A percentile compares a stretch with the other conserved stretches of the same genome.
Evolutionary conservation across 1,284 basidiomycete species (phyloP).

Genomic region (Cutaneotrichosporon daszewskae): DNA sequence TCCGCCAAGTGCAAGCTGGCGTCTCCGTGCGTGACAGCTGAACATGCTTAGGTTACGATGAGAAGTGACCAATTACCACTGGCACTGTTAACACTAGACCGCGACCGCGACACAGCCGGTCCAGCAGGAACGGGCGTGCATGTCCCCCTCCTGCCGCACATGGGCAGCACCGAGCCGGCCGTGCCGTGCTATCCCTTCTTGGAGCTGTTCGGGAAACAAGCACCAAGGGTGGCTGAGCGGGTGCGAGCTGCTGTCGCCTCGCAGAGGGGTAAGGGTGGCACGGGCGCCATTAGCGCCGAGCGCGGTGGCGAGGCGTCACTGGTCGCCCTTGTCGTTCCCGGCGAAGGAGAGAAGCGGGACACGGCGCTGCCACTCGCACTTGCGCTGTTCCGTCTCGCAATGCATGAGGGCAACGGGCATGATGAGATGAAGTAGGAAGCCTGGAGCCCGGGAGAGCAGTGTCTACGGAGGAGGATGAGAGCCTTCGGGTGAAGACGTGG

Average conservation of each 20-base stretch:
- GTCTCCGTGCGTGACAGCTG: too few relatives aligned
- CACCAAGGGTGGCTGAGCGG: background rate
- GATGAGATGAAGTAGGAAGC: too few relatives aligned
- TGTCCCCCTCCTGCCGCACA: conserved; percentile 13
- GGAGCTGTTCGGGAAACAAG: conserved; percentile 7
- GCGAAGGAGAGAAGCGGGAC: conserved; percentile 9
- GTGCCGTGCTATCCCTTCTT: conserved; percentile 16
- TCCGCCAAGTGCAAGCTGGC: too few relatives aligned
- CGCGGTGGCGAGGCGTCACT: background rate
- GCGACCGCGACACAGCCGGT: conserved; percentile 4
- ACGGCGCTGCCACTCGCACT: conserved; percentile 11
- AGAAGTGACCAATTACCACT: too few relatives aligned
- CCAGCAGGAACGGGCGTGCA: conserved; percentile 12
- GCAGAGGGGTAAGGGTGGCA: conserved; percentile 2
- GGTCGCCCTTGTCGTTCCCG: conserved; percentile 13
- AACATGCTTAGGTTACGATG: too few relatives aligned
- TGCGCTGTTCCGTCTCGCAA: conserved; percentile 12
- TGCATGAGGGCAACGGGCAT: conserved; percentile 17
- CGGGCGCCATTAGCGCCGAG: too few relatives aligned
- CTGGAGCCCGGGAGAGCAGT: too few relatives aligned
- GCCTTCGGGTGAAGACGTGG: too few relatives aligned
- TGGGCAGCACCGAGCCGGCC: conserved; percentile 8
- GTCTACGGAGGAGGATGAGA: too few relatives aligned
- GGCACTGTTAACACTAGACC: background rate
- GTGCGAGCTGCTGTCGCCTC: conserved; percentile 8